Evolutionary conservation across 805 yeast genomes (phyloP), one percentile per base, ranked within the genome.

Genomic region (Candida namnaoensis): DNA sequence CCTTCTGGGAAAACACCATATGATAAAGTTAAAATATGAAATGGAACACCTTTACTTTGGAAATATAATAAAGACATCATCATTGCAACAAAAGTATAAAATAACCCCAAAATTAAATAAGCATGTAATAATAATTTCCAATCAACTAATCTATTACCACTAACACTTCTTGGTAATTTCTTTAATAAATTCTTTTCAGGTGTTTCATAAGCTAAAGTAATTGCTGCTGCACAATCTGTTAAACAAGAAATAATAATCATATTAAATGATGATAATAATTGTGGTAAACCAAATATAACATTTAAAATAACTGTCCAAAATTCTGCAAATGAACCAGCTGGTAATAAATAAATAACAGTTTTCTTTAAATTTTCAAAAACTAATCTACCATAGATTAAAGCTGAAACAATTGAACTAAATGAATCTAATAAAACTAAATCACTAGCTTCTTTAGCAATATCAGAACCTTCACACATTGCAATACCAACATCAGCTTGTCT

Each of bases 401-500:
- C 73, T 37, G 63, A 66, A 32, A 68, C 53, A 27, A 69, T 53
- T 5, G 60, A 54, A 8, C 49, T 43, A 40, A 53, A 53, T 7
- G 51, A 47, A n/a, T 53, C 55, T 37, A 51, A 34, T 35, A 53
- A 40, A 23, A 53, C 49, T 36, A 53, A 37, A 39, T 53, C 56
- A 15, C 53, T 45, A 11, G 56, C 53, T 37, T 52, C 56, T 38
- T 52, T 52, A 3, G 56, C 56, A 42, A 53, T 47, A 32, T 53
- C 57, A 19, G 57, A 50, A 7, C 52, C 57, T 27, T 50, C 53
- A n/a, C 70, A 70, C 72, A 85, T 82, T 5, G 88, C 82, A 51
- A 85, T 82, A 46, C 95, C 95, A 50, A 84, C 80, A 58, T 84
- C 91, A 5, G 95, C 93, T 53, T 84, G 71, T 57, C 82, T 83